Evolutionary conservation across 108 stramenopile species (phyloP), one percentile per base, ranked within the genome.

Genomic region (Nitzschia putrida): DNA sequence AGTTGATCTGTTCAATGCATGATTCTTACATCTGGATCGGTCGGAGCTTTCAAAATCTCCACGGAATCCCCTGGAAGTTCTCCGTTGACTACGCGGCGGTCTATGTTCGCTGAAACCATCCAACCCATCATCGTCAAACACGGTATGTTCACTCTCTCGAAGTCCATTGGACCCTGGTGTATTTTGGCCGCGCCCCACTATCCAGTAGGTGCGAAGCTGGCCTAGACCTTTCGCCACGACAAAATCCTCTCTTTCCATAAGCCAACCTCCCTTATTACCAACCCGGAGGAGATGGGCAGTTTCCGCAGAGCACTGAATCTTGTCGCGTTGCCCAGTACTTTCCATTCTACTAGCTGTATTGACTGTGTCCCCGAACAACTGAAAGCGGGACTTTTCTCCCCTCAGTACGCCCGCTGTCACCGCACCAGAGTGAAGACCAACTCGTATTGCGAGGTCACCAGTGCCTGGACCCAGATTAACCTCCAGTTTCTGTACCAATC

Each of bases 361-460:
- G n/a, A 60, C 60, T 8, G 69, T 61, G 41, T 70, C 69, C 14
- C 69, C 69, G 44, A 70, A 70, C 24, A 70, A 21, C 59, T 70
- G 69, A 29, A 64, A 64, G 18, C 63, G 43, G 5, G 45, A 45
- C 45, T 64, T 64, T 26, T 64, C 26, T 1, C 63, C 63, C 11
- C 63, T 2, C 2, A 64, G 45, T 23, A 64, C 47, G 9, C 63
- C 63, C 2, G 63, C 63, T 23, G 63, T 64, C 22, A 49, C 45
- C 14, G 80, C 53, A 0, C 83, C 83, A 22, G 66, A 68, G 60
- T 84, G 74, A 13, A 84, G 50, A 7, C 83, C 83, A 53, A 81
- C 51, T 25, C 83, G 41, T 53, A 84, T 39, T 34, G 34, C 25
- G 25, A 64, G 45, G 45, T 64, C 63, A 2, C 22, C 45, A 24